Conservation (phyloP, 768 basidiomycete genomes). For the Boletus subcaerulescens region DNA sequence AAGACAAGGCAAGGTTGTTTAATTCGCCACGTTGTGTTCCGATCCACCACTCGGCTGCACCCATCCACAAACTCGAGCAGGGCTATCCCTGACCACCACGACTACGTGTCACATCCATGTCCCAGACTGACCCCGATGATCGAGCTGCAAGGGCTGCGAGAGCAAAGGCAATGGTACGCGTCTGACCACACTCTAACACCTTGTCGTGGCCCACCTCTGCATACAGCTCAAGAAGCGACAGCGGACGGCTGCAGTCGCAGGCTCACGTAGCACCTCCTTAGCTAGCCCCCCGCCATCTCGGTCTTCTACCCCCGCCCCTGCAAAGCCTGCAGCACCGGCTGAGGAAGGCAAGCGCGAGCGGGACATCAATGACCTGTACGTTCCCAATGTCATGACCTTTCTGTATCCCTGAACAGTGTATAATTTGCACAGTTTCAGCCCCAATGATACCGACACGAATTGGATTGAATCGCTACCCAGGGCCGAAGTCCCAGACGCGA, state of each 20-base stretch:
- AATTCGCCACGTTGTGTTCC: conserved; percentile 6
- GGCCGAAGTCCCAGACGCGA: conserved; percentile 30
- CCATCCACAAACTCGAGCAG: background rate
- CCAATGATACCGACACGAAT: conserved; percentile 42
- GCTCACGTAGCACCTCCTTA: conserved; percentile 30
- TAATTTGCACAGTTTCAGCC: conserved; percentile 40
- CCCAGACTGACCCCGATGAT: conserved; percentile 58
- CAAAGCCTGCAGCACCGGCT: conserved; percentile 32
- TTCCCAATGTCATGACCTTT: conserved; percentile 11
- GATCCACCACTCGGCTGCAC: background rate
- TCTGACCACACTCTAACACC: background rate
- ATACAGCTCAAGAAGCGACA: conserved; percentile 77
- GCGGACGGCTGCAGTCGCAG: conserved; percentile 41
- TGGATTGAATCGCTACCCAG: conserved; percentile 64
- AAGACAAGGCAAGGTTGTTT: background rate
- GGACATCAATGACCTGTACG: conserved; percentile 67
- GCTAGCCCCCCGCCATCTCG: conserved; percentile 47
- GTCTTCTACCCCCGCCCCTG: conserved; percentile 51
- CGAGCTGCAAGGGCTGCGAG: conserved; percentile 80
- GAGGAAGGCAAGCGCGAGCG: conserved; percentile 43
- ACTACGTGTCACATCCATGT: conserved; percentile 16
- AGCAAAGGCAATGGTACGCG: conserved; percentile 74
- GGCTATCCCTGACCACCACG: conserved; percentile 2
- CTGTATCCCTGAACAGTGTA: conserved; percentile 3
- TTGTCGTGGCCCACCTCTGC: conserved; percentile 3